Conservation (phyloP, 305 asterid species). For the Fraxinus dipetala region DNA sequence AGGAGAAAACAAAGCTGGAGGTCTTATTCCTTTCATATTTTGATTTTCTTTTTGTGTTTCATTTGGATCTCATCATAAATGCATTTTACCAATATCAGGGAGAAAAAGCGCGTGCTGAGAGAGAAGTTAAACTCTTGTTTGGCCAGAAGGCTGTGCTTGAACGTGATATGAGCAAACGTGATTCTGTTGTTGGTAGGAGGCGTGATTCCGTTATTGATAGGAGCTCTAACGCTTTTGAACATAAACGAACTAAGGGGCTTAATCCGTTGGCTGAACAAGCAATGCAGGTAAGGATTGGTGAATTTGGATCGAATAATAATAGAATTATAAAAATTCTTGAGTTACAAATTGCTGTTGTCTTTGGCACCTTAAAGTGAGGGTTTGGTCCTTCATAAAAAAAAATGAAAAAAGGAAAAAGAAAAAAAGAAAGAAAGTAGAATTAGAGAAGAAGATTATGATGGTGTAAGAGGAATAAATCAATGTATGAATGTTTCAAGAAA, state of each 20-base stretch:
- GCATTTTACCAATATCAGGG: slow-evolving; percentile 49
- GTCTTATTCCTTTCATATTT: slow-evolving; percentile 33
- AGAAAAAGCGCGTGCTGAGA: slow-evolving; percentile 79
- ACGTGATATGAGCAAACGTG: slow-evolving; percentile 82
- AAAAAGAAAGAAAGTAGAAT: background rate
- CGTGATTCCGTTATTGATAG: slow-evolving; percentile 58
- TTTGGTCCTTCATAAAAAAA: background rate
- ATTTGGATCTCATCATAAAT: slow-evolving; percentile 14
- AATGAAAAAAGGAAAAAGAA: background rate
- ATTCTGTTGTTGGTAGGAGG: slow-evolving; percentile 58
- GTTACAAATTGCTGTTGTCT: slow-evolving; percentile 4
- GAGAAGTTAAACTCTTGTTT: slow-evolving; percentile 70
- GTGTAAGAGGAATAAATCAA: background rate
- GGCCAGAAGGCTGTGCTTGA: slow-evolving; percentile 77
- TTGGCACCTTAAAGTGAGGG: background rate
- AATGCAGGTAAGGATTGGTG: slow-evolving; percentile 38
- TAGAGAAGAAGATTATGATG: background rate
- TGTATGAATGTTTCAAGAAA: background rate
- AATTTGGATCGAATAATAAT: background rate
- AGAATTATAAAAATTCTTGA: background rate
- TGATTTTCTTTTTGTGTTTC: slow-evolving; percentile 23
- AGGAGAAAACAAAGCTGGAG: slow-evolving; percentile 97
- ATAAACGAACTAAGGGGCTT: slow-evolving; percentile 52
- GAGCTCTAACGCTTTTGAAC: slow-evolving; percentile 61
- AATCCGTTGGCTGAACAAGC: slow-evolving; percentile 47